Evolutionary conservation across 2,329 filamentous ascomycete genomes (phyloP), one percentile per base, ranked within the genome.

Genomic region (Paecilomyces variotii): DNA sequence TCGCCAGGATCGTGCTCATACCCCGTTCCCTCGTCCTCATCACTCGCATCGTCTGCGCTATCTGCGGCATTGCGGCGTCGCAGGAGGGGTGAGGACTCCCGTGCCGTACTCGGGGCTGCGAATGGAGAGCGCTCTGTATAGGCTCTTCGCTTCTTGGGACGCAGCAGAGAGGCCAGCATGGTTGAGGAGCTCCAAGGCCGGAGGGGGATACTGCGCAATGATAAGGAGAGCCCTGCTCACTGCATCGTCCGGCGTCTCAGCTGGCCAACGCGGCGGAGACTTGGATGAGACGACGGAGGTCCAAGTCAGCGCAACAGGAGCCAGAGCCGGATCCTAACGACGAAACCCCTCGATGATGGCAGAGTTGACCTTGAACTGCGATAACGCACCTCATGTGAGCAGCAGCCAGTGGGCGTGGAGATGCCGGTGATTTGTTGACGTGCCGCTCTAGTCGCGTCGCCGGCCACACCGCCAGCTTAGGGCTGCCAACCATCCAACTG

Each of bases 1-100:
- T 73, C 39, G n/a, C 39, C 39, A 4, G 39, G 39, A 45, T 45
- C 39, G n/a, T 45, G 72, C 11, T 73, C 73, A 3, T 76, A 72
- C 26, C 75, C 74, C 39, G 76, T 72, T 30, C 72, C 72, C 49
- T 76, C 72, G 12, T 72, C 73, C 24, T 73, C 67, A 4, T 70
- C 70, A 2, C 68, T 60, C 39, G 65, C 68, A 10, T 68, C 67
- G 12, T 68, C 64, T 9, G 69, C 67, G 34, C 64, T 63, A 27
- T 57, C 54, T 25, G 53, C n/a, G 14, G 54, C 58, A 52, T 39
- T 52, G 11, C n/a, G 54, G 11, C 58, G 52, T 11, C 56, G 57
- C 28, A 63, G 56, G 45, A 65, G 61, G 4, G 66, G 63, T 58
- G 61, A 57, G 14, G 61, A 62, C 55, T 69, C 63, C n/a, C 60